phyloP scores from a whole-genome alignment of 176 grass and related monocot species.

The Oryza punctata region DNA sequence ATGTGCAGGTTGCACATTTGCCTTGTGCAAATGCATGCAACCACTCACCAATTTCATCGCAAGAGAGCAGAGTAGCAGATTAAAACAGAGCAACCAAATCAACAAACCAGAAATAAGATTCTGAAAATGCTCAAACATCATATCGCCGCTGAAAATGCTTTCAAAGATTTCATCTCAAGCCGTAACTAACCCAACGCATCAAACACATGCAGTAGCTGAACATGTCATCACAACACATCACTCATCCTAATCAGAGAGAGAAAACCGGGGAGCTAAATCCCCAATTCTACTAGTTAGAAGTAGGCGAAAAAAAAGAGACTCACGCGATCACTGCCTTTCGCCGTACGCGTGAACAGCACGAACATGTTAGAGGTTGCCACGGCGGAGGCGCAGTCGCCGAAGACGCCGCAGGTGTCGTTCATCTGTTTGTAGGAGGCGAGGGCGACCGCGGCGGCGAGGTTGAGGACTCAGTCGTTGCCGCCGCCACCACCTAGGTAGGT shows the following conservation, averaged over 20 bases:
- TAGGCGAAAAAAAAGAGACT: neutral
- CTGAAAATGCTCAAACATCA: neutral
- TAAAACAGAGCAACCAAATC: neutral
- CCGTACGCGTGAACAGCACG: conserved; percentile 35
- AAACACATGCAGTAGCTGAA: too few relatives aligned
- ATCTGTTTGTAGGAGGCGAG: conserved; percentile 23
- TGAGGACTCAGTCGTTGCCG: conserved; percentile 17
- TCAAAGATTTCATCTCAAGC: neutral
- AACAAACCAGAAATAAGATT: neutral
- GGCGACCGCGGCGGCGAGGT: conserved; percentile 46
- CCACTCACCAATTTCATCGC: neutral
- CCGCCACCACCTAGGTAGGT: too few relatives aligned
- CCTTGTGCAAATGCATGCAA: neutral
- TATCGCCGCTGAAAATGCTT: neutral
- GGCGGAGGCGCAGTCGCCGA: conserved; percentile 26
- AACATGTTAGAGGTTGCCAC: conserved; percentile 18
- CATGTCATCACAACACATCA: neutral
- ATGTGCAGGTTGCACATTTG: neutral
- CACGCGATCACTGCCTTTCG: conserved; percentile 37
- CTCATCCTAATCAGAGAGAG: neutral
- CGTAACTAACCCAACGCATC: neutral
- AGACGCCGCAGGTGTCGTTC: conserved; percentile 29
- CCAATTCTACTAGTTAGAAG: neutral
- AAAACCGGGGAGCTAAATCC: conserved; percentile 7
- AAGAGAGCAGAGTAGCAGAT: neutral